Base-by-base conservation (phyloP, 2,329 filamentous ascomycete species). In the Calonectria montana region DNA sequence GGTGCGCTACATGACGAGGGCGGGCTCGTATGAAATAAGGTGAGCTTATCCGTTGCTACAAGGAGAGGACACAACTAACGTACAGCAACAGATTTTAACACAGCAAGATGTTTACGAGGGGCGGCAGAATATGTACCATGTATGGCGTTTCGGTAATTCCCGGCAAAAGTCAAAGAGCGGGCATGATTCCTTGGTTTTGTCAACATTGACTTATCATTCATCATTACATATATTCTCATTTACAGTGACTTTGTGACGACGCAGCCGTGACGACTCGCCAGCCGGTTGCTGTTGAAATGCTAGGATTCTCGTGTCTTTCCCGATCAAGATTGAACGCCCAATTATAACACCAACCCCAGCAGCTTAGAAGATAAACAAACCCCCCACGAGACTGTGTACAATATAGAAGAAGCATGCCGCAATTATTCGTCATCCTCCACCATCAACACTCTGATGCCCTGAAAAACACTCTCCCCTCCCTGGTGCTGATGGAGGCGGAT, bases 1-100 rank as follows among this genome's bases (percentile, higher is more conserved):
- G 97, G 97, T 99, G 78, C 89, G 97, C 78, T 99, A 99, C 84
- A 98, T 99, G 97, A 99, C 97, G 21, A 92, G 96, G 76, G 97
- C 96, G 18, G 97, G 97, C 31, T 98, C 95, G 84, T 99, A 99
- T 84, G 97, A 99, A 86, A 98, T 99, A 82, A 89, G 95, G 93
- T 97, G 76, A 78, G 85, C 59, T 23, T 9, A 25, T 16, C 4
- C 21, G 23, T 9, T 13, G 9, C 2, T 5, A 1, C 12, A 25
- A 9, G 2, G 6, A 16, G 29, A 29, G 23, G 13, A 13, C 29
- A 53, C 21, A 50, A 41, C 77, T 79, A 77, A 80, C 67, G 27
- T 4, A 12, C 6, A 7, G 9, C 69, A 84, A 10, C 69, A 84
- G 83, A 77, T 84, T 84, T 79, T 84, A 77, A 82, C 72, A 72